Conservation (phyloP, 257 asterid genomes). For the Capsicum chinense region DNA sequence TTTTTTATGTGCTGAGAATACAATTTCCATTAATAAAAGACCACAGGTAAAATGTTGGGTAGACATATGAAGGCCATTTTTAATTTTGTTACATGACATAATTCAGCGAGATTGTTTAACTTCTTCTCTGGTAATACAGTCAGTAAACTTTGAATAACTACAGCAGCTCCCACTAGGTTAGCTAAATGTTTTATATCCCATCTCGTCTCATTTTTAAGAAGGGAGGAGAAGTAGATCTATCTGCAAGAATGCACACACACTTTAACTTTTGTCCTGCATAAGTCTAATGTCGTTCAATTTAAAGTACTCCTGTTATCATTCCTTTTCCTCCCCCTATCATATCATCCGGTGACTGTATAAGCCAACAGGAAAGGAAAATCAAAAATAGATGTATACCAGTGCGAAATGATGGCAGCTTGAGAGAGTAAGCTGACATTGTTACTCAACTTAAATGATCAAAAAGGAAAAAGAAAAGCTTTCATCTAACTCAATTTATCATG, state of each 20-base stretch:
- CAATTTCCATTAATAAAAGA: neutral
- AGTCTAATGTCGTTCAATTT: neutral
- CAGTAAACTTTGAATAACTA: neutral
- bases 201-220: neutral
- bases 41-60: conserved; percentile 1
- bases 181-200: neutral
- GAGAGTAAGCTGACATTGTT: neutral
- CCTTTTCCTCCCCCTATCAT: neutral
- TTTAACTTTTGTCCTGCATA: neutral
- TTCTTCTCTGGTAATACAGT: neutral
- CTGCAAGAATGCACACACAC: conserved; percentile 8
- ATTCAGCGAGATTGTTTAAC: neutral
- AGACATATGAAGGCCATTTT: neutral
- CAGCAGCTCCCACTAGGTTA: neutral
- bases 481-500: neutral
- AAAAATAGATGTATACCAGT: neutral
- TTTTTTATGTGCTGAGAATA: neutral
- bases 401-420: conserved; percentile 21
- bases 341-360: conserved; percentile 1
- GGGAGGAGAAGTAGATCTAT: conserved; percentile 16
- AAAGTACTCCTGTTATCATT: neutral
- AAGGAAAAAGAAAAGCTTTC: neutral
- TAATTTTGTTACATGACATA: neutral
- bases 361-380: neutral
- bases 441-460: conserved; percentile 13